Evolutionary conservation across 495 filamentous ascomycete genomes (phyloP).

Genomic region (Bathelium albidoporum): DNA sequence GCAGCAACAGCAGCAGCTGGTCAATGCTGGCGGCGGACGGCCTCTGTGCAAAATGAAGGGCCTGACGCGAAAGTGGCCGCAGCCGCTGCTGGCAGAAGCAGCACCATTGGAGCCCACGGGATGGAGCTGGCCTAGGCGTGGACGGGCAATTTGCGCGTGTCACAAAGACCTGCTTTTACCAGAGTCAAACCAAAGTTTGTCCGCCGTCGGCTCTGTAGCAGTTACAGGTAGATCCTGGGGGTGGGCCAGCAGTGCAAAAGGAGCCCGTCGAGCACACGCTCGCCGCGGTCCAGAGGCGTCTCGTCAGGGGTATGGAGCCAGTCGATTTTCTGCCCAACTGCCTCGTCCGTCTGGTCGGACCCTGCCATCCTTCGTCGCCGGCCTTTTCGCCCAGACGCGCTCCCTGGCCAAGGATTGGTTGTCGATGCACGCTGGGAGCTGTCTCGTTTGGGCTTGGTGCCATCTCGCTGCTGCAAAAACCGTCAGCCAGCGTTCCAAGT

Average conservation of each 20-base stretch:
- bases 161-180: neutral
- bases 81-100: neutral
- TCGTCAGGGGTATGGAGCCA: neutral
- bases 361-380: neutral
- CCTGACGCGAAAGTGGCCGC: neutral
- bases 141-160: neutral
- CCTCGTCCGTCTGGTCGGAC: neutral
- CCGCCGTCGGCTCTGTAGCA: neutral
- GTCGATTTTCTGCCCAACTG: neutral
- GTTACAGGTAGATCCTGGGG: neutral
- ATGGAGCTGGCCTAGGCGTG: neutral
- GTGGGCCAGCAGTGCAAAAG: neutral
- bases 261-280: neutral
- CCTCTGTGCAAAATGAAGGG: neutral
- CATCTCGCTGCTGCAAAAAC: conserved; percentile 6
- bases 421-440: neutral
- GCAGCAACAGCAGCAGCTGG: neutral
- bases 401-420: conserved; percentile 1
- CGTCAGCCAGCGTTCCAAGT: conserved; percentile 4
- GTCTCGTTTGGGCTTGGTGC: conserved; percentile 3
- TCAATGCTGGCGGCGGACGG: neutral
- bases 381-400: neutral
- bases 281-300: neutral
- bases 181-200: neutral
- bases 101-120: neutral